Conservation (phyloP, 1,139 yeast species). For the Yamadazyma mexicana region DNA sequence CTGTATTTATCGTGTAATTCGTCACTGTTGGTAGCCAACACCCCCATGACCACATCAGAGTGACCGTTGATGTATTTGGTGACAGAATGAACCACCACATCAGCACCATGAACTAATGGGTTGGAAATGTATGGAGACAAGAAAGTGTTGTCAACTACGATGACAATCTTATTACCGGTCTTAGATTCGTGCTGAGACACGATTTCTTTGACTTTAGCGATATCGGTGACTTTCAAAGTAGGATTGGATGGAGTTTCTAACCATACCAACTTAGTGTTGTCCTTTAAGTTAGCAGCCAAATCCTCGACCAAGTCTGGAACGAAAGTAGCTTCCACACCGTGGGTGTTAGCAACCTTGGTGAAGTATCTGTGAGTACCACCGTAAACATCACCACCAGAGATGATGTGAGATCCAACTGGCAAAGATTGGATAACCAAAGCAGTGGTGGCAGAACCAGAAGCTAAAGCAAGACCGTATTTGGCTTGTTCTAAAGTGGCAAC, state of each 20-base stretch:
- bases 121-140: conserved; percentile 89
- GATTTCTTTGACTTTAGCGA: conserved; percentile 55
- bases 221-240: conserved; percentile 75
- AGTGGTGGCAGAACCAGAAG: conserved; percentile 87
- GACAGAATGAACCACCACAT: conserved; percentile 83
- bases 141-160: conserved; percentile 93
- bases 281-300: conserved; percentile 53
- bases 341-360: conserved; percentile 81
- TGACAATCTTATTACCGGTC: conserved; percentile 49
- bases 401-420: conserved; percentile 71
- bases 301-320: conserved; percentile 65
- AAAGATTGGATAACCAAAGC: conserved; percentile 75
- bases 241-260: conserved; percentile 90
- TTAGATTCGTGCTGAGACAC: conserved; percentile 48
- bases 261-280: conserved; percentile 79
- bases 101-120: conserved; percentile 83
- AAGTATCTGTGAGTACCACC: conserved; percentile 94
- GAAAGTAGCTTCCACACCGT: conserved; percentile 72
- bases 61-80: conserved; percentile 93
- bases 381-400: conserved; percentile 85
- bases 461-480: conserved; percentile 73
- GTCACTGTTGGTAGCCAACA: conserved; percentile 68
- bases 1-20: conserved; percentile 62
- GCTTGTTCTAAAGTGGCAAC: conserved; percentile 81
- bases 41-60: conserved; percentile 89